A percentile compares a stretch with the other conserved stretches of the same genome.
Conservation (phyloP, 345 rosid genomes). For the Gossypium longicalyx region DNA sequence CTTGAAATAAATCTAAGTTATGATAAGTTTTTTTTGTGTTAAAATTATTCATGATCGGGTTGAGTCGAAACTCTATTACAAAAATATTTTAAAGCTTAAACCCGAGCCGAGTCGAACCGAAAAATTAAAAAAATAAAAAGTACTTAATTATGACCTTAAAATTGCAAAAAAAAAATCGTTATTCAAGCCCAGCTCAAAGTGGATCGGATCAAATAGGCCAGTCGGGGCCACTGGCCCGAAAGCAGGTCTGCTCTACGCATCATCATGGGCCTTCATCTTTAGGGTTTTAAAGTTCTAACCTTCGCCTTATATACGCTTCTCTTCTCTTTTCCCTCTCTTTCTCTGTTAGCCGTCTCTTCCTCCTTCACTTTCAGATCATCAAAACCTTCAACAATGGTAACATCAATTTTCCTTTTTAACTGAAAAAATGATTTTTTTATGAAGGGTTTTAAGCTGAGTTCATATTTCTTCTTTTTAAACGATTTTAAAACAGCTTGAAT, state of each 20-base stretch:
- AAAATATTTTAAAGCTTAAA: no score
- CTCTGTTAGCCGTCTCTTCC: slow-evolving; percentile 1
- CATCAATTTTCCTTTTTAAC: not conserved
- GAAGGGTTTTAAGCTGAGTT: not conserved
- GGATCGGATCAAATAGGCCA: no score
- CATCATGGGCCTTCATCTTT: not conserved
- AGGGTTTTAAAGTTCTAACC: slow-evolving; percentile 21
- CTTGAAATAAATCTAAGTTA: no score
- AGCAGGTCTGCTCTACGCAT: not conserved
- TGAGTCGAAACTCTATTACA: no score
- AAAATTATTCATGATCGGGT: no score
- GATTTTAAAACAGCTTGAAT: not conserved
- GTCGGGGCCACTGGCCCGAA: no score
- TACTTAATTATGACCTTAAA: no score
- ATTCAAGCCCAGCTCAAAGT: no score
- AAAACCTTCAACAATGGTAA: slow-evolving; percentile 30
- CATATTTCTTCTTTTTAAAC: not conserved
- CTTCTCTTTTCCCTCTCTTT: not conserved
- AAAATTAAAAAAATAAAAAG: no score
- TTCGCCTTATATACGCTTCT: not conserved
- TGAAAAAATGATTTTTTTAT: not conserved
- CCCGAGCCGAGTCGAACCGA: rapidly evolving
- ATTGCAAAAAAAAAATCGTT: no score
- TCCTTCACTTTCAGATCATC: not conserved
- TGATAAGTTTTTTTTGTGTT: no score